Evolutionary conservation across 2,329 filamentous ascomycete genomes (phyloP), one percentile per base, ranked within the genome.

Genomic region (Moelleriella libera): DNA sequence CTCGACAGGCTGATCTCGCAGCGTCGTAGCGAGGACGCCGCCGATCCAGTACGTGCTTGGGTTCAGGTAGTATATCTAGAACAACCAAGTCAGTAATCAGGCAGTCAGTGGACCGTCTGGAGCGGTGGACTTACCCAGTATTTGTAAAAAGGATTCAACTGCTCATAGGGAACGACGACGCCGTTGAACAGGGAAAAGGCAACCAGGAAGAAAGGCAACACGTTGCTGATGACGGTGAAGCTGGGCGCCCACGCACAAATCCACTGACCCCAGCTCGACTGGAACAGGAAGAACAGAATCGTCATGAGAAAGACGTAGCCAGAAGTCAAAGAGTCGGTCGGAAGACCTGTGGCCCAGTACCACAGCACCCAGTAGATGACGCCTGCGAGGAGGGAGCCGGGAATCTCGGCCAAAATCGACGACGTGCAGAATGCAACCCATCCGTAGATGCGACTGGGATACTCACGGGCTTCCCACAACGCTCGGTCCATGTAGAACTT

Each of bases 151-250:
- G 76, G 75, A 0, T 78, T 76, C 32, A 88, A 68, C 51, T 71
- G 66, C 1, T 63, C 54, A 61, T 85, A 88, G 0, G 84, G 79
- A 2, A 82, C 74, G 8, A 89, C 75, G 21, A 89, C 79, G 53
- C 85, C 85, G 66, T 87, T 88, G 71, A 89, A 88, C 29, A 86
- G 64, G 41, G 73, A 74, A 57, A 85, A 82, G 69, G 86, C 80
- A 61, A 88, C 79, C 66, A 89, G 85, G 73, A 89, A 87, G 68
- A 89, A 88, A 1, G 85, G 85, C 5, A 88, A 68, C 28, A 82
- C 83, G 86, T 48, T 48, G 31, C 47, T 46, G 12, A 48, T 48
- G 32, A 48, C 47, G 6, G 47, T 48, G 65, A 88, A 88, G 41
- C 72, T 81, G 0, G 85, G 85, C 0, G 85, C 83, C 62, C 88